Base-by-base conservation (phyloP, 208 protist species). In the Trichomonas vaginalis region DNA sequence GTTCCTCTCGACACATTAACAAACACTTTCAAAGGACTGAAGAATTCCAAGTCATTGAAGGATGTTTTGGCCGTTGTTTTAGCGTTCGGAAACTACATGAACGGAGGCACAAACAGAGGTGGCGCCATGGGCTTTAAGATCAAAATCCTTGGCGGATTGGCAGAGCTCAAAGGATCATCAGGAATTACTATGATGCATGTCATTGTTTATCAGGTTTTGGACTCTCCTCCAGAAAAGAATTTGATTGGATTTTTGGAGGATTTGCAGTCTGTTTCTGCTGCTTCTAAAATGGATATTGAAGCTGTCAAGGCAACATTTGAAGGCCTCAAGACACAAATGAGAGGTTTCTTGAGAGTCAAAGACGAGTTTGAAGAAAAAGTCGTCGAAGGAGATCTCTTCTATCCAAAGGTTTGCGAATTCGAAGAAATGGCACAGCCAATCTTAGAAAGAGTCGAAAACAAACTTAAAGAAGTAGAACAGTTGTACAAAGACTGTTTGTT, bases 61-160 rank as follows among this genome's bases (percentile, higher is more conserved):
- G 21, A 70, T 12, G 47, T 95, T n/a, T 14, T 95, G 3, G n/a
- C 35, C 9, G 0, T 45, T 39, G 47, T 95, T 37, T n/a, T 95
- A 3, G 47, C 14, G 17, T 51, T 95, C 47, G 88, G 88, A 42
- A 95, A 95, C 40, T 70, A 70, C 37, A 45, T 95, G 47, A 95
- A 95, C 40, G 88, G 88, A n/a, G 88, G 88, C 45, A 70, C 46
- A 51, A 70, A 37, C 0, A 10, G 49, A 42, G 88, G 88, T 46
- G 47, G 49, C n/a, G 88, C 88, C 47, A 51, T 51, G 45, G 88
- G 88, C 17, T 95, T 95, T 32, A 95, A 95, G 40, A 47, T 95
- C 27, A 40, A 83, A 83, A n/a, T 6, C 6, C 35, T 83, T 6
- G n/a, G 12, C 6, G 15, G 8, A 42, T 37, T 83, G 35, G 40